Evolutionary conservation across 495 filamentous ascomycete genomes (phyloP).

Genomic region (Penicillium arizonense): DNA sequence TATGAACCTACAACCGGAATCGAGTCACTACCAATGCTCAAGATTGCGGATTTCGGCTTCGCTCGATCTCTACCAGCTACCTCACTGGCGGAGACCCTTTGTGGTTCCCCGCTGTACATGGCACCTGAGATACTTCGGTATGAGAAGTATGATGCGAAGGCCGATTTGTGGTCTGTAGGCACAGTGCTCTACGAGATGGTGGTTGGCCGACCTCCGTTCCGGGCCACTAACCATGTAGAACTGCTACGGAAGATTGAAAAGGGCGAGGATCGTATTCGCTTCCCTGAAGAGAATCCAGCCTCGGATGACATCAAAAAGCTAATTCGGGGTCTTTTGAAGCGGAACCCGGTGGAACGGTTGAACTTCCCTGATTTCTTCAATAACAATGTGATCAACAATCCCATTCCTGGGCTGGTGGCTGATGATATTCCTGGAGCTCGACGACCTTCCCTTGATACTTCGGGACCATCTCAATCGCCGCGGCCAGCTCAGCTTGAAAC

Average conservation of each 20-base stretch:
- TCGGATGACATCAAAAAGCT: conserved; percentile 78
- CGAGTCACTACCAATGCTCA: conserved; percentile 88
- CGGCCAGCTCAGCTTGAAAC: conserved; percentile 3
- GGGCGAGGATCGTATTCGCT: conserved; percentile 77
- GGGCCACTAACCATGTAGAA: conserved; percentile 91
- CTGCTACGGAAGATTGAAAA: conserved; percentile 88
- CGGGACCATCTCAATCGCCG: conserved; percentile 21
- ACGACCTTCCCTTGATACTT: conserved; percentile 18
- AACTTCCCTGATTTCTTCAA: conserved; percentile 80
- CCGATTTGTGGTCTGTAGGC: conserved; percentile 95
- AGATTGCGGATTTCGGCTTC: conserved; percentile 97
- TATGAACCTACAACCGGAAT: conserved; percentile 79
- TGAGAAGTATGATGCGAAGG: conserved; percentile 95
- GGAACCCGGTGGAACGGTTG: conserved; percentile 79
- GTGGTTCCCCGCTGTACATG: conserved; percentile 99
- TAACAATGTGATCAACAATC: conserved; percentile 66
- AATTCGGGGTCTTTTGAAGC: conserved; percentile 77
- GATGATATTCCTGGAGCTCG: conserved; percentile 60
- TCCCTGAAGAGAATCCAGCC: conserved; percentile 69
- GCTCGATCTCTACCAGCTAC: conserved; percentile 85
- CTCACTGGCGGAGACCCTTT: conserved; percentile 90
- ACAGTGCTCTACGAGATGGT: conserved; percentile 96
- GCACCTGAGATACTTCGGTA: conserved; percentile 96
- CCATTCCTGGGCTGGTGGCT: conserved; percentile 78
- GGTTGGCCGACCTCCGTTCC: conserved; percentile 84